Evolutionary conservation across 2,329 filamentous ascomycete species (phyloP).

Genomic region (Botrytis galanthina): DNA sequence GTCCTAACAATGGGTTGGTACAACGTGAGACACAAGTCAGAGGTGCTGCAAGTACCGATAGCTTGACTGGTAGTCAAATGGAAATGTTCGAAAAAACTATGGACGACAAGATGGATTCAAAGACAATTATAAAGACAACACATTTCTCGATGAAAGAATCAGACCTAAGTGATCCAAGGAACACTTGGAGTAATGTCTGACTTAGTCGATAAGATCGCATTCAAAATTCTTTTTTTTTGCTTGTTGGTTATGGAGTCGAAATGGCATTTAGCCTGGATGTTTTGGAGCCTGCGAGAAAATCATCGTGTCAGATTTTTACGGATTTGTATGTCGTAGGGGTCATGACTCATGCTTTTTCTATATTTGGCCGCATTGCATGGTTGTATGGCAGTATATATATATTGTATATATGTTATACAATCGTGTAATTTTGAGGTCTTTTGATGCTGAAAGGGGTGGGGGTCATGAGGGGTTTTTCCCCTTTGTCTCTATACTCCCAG

Average conservation of each 20-base stretch:
- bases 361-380: not conserved
- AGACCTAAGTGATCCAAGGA: not conserved
- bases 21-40: not conserved
- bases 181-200: slow-evolving; percentile 16
- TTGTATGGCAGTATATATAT: not conserved
- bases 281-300: not conserved
- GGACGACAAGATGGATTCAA: not conserved
- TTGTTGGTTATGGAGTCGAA: not conserved
- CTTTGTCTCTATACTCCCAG: not conserved
- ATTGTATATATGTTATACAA: not conserved
- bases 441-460: not conserved
- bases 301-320: not conserved
- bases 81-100: not conserved
- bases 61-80: slow-evolving; percentile 2
- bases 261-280: not conserved
- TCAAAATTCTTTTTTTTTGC: not conserved
- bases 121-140: not conserved
- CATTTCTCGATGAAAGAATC: slow-evolving; percentile 7
- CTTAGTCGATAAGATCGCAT: not conserved
- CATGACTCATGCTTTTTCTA: not conserved
- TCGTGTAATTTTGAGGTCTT: not conserved
- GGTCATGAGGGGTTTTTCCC: not conserved
- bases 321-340: not conserved
- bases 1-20: not conserved
- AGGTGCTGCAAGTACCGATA: slow-evolving; percentile 1